phyloP scores from a whole-genome alignment of 225 moss, liverwort and hornwort species.

The Sphagnum contortum region DNA sequence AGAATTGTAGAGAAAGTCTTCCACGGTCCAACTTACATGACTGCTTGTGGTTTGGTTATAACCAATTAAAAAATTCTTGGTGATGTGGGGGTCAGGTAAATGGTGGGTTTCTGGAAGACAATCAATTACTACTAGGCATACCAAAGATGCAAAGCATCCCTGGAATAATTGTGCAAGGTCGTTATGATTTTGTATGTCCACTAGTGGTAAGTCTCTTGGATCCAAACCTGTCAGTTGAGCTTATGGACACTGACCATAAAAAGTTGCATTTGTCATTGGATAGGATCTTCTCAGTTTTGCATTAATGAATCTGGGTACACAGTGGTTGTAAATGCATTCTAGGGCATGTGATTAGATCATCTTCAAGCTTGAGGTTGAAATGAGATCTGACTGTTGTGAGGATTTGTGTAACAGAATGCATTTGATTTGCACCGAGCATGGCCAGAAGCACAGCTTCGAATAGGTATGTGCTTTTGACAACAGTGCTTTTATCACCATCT shows the following conservation, averaged over 20 bases:
- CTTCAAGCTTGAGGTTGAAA: neutral
- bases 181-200: conserved; percentile 77
- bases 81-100: conserved; percentile 28
- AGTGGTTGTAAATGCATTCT: too few relatives aligned
- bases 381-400: neutral
- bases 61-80: too few relatives aligned
- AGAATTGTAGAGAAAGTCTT: too few relatives aligned
- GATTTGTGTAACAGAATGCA: conserved; percentile 30
- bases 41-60: too few relatives aligned
- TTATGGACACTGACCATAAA: too few relatives aligned
- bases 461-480: conserved; percentile 26
- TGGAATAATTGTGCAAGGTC: conserved; percentile 67
- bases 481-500: neutral
- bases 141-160: conserved; percentile 48
- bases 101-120: conserved; percentile 54
- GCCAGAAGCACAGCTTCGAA: conserved; percentile 67
- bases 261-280: too few relatives aligned
- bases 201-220: conserved; percentile 28
- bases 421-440: conserved; percentile 68
- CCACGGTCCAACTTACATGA: too few relatives aligned
- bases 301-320: too few relatives aligned
- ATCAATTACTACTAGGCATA: conserved; percentile 51
- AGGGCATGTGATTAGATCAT: neutral
- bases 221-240: neutral
- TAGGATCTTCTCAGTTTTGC: too few relatives aligned